These are phyloP conservation scores for Lyophyllum semitale DNA, from an alignment of 768 basidiomycete genomes.

Conservation along the genomic window DNA sequence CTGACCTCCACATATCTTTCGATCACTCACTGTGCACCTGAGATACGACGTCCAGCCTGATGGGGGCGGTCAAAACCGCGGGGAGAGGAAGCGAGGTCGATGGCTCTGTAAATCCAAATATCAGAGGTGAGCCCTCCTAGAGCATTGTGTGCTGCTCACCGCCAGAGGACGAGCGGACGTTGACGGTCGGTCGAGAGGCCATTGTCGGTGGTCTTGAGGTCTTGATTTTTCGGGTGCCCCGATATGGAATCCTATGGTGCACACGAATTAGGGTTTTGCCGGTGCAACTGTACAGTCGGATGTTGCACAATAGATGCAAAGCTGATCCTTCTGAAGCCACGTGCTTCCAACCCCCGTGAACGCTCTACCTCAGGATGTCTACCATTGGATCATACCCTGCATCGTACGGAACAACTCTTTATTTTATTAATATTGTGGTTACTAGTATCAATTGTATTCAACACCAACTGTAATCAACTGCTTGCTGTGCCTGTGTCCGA, in stretches of 20 bases:
- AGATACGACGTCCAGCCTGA: slow-evolving; percentile 96
- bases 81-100: slow-evolving; percentile 90
- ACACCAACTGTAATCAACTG: too few relatives aligned
- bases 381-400: too few relatives aligned
- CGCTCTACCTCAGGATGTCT: too few relatives aligned
- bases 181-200: slow-evolving; percentile 93
- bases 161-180: slow-evolving; percentile 75
- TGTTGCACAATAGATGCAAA: slow-evolving; percentile 6
- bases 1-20: not conserved
- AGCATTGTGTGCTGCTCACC: slow-evolving; percentile 43
- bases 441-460: too few relatives aligned
- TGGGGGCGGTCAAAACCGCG: slow-evolving; percentile 96
- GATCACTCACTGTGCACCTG: slow-evolving; percentile 93
- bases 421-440: too few relatives aligned
- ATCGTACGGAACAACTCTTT: too few relatives aligned
- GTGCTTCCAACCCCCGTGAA: too few relatives aligned
- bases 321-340: too few relatives aligned
- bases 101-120: slow-evolving; percentile 53
- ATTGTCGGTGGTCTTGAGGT: slow-evolving; percentile 59
- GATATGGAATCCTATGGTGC: slow-evolving; percentile 18
- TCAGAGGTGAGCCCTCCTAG: slow-evolving; percentile 11
- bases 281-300: slow-evolving; percentile 35
- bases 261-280: slow-evolving; percentile 42
- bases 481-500: too few relatives aligned
- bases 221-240: slow-evolving; percentile 29